phyloP scores from a whole-genome alignment of 768 basidiomycete species.

The Lactarius quietus region DNA sequence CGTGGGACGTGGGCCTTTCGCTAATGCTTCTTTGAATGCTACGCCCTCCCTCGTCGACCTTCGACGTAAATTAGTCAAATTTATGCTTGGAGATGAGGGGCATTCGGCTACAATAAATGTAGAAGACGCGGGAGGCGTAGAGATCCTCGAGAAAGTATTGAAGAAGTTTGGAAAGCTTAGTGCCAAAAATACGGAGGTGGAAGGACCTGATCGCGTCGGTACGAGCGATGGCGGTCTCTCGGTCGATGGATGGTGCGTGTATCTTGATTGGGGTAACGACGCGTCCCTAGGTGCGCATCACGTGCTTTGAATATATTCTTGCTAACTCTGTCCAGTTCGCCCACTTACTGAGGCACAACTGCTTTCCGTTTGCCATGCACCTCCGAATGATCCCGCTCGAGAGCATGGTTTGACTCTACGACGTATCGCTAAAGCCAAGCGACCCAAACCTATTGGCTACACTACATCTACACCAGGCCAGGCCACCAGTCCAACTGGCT shows the following conservation, averaged over 20 bases:
- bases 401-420: constrained; percentile 78
- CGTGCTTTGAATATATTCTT: constrained; percentile 3
- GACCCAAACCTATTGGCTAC: constrained; percentile 40
- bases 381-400: constrained; percentile 72
- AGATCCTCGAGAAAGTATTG: constrained; percentile 84
- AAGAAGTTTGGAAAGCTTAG: constrained; percentile 81
- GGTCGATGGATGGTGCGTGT: constrained; percentile 90
- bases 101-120: constrained; percentile 74
- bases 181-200: constrained; percentile 40
- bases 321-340: constrained; percentile 45
- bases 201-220: constrained; percentile 52
- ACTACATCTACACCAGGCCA: constrained; percentile 33
- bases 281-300: constrained; percentile 48
- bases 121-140: constrained; percentile 70
- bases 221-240: constrained; percentile 71
- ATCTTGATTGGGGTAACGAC: constrained; percentile 54
- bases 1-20: constrained; percentile 61
- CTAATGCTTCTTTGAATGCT: constrained; percentile 40
- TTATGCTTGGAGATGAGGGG: constrained; percentile 79
- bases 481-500: constrained; percentile 37
- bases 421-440: constrained; percentile 43
- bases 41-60: constrained; percentile 70
- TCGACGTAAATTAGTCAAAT: constrained; percentile 83
- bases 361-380: constrained; percentile 76
- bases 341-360: constrained; percentile 81